Base-by-base conservation (phyloP, 2,329 filamentous ascomycete species). In the Hymenoscyphus scutula region DNA sequence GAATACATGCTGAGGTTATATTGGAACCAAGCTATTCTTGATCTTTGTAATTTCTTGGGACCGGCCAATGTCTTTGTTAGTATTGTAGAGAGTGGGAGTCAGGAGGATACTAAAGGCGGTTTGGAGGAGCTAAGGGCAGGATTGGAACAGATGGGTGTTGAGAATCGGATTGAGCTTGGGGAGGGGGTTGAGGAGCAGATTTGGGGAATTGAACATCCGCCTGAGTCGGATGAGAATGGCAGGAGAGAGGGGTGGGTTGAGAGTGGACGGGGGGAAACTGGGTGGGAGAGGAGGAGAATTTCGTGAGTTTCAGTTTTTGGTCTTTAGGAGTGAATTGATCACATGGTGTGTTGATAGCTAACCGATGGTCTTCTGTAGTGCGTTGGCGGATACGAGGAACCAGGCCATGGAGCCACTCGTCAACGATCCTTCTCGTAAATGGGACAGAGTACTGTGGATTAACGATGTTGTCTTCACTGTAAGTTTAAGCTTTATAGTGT, bases 11-110 rank as follows among this genome's bases (percentile, higher is more conserved):
- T 91, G 1, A 80, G 82, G 7, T 77, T 77, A 5, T 81, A 87
- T 68, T 91, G 89, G 88, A 86, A 81, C 65, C 74, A 79, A 5
- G 85, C 85, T 0, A 77, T 91, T 2, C 63, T 88, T 6, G 77
- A 81, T 1, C 76, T 91, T 23, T 80, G 83, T 5, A 76, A 81
- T 54, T 76, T 78, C 5, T 76, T 90, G 3, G 88, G 88, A 0
- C 75, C 81, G 0, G 78, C 84, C 2, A 90, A 90, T 71, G 83
- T 91, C 1, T 91, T 83, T 71, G 81, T 92, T 48, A 86, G 84
- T 64, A 81, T 91, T 32, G 82, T 84, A 63, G 89, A 91, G 73
- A 88, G 85, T 68, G 88, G 88, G 5, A 89, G 85, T 71, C 86
- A 82, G 77, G 89, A 91, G 72, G 79, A 86, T 62, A 89, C 84